phyloP scores from a whole-genome alignment of 371 early-diverging fungal species.

The Batrachochytrium dendrobatidis region DNA sequence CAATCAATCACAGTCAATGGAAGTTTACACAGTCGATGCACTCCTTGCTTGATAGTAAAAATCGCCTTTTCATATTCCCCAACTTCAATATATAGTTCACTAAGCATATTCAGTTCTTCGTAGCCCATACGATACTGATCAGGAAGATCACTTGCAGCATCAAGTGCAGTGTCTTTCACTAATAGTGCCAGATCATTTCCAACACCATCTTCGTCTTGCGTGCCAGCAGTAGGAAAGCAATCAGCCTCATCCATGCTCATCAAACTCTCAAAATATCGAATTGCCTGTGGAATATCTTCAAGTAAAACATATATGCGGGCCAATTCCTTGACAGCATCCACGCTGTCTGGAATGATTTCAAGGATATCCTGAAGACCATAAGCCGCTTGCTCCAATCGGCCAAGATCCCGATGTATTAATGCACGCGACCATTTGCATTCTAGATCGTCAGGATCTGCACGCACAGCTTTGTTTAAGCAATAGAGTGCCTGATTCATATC shows the following conservation, averaged over 20 bases:
- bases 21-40: constrained; percentile 43
- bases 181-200: too few relatives aligned
- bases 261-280: constrained; percentile 28
- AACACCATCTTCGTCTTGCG: too few relatives aligned
- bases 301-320: constrained; percentile 27
- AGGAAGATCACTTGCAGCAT: neutral
- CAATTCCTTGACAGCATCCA: constrained; percentile 52
- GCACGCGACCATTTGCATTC: constrained; percentile 67
- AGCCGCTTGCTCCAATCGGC: constrained; percentile 40
- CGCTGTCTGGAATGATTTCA: constrained; percentile 42
- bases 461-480: constrained; percentile 62
- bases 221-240: constrained; percentile 6
- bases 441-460: constrained; percentile 55
- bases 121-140: constrained; percentile 48
- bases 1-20: neutral
- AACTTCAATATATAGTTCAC: constrained; percentile 70
- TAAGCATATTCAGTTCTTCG: constrained; percentile 74
- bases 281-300: constrained; percentile 32
- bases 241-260: constrained; percentile 26
- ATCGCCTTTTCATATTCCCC: constrained; percentile 66
- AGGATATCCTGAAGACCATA: constrained; percentile 47
- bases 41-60: constrained; percentile 60
- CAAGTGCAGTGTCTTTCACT: neutral
- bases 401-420: constrained; percentile 46
- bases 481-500: constrained; percentile 72